Percentiles rank a stretch among this genome's conserved stretches.
phyloP scores from a whole-genome alignment of 345 rosid species.

The Salix udensis region DNA sequence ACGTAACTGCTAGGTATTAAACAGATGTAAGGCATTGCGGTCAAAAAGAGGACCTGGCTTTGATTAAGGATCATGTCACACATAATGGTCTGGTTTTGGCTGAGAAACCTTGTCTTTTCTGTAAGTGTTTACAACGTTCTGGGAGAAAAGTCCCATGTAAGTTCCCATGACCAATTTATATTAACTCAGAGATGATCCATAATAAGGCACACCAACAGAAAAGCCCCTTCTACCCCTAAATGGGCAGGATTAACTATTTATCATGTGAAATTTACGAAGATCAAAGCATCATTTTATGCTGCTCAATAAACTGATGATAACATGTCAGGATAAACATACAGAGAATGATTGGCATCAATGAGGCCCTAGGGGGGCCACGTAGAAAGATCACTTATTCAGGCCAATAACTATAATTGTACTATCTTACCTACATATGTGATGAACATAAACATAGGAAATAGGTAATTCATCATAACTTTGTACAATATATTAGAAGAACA shows the following conservation, averaged over 20 bases:
- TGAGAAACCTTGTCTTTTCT: not conserved
- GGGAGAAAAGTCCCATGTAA: not conserved
- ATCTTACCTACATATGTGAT: not conserved
- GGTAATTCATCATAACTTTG: constrained; percentile 6
- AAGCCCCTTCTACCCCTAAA: not conserved
- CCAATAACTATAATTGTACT: not conserved
- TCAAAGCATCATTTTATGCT: not conserved
- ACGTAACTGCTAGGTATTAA: not conserved
- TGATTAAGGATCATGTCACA: not conserved
- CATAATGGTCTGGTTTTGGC: not conserved
- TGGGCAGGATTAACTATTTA: no score
- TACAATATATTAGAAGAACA: not conserved
- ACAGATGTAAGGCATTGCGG: not conserved
- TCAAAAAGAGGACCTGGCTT: not conserved
- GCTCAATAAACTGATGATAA: not conserved
- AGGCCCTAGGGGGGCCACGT: not conserved
- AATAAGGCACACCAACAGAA: not conserved
- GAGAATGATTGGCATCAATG: not conserved
- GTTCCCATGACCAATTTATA: not conserved
- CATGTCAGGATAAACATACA: not conserved
- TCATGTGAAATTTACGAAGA: no score
- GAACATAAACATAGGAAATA: not conserved
- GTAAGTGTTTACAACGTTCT: not conserved
- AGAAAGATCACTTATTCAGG: not conserved
- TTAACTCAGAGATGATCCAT: not conserved